Evolutionary conservation across 345 rosid species (phyloP).

Genomic region (Arabidopsis thaliana): TAIR10.1 NC_003074.8:18188501-18189000

Average conservation of each 20-base stretch:
- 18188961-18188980: slow-evolving; percentile 62
- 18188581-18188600: slow-evolving; percentile 80
- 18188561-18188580: slow-evolving; percentile 84
- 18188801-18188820: slow-evolving; percentile 53
- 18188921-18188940: slow-evolving; percentile 55
- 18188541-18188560: slow-evolving; percentile 74
- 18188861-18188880: slow-evolving; percentile 59
- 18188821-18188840: slow-evolving; percentile 59
- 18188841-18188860: slow-evolving; percentile 56
- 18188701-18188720: slow-evolving; percentile 54
- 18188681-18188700: slow-evolving; percentile 49
- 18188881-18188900: slow-evolving; percentile 50
- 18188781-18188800: slow-evolving; percentile 83
- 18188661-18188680: slow-evolving; percentile 50
- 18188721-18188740: slow-evolving; percentile 60
- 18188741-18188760: slow-evolving; percentile 76
- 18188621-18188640: slow-evolving; percentile 82
- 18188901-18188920: slow-evolving; percentile 56
- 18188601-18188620: slow-evolving; percentile 75
- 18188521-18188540: slow-evolving; percentile 76
- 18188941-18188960: slow-evolving; percentile 69
- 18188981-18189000: slow-evolving; percentile 67
- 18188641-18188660: slow-evolving; percentile 62
- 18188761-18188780: slow-evolving; percentile 76
- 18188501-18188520: slow-evolving; percentile 88